A percentile compares a stretch with the other conserved stretches of the same genome.
phyloP scores from a whole-genome alignment of 2,329 filamentous ascomycete species.

The Monosporascus sp. region DNA sequence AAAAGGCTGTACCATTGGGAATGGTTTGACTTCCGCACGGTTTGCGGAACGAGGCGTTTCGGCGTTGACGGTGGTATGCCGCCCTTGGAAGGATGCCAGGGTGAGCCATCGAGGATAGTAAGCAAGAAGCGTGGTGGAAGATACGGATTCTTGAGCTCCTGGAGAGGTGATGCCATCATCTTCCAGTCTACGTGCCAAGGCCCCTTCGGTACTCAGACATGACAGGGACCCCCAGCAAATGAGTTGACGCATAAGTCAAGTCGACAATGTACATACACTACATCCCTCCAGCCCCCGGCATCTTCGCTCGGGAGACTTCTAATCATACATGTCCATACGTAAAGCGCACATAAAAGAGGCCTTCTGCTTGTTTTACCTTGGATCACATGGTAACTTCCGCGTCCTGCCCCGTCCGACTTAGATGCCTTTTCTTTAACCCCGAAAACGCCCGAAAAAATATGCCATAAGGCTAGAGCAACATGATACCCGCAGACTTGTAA shows the following conservation, averaged over 20 bases:
- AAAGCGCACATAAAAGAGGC: no score
- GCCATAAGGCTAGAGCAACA: neutral
- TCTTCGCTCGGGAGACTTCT: no score
- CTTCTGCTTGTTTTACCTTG: no score
- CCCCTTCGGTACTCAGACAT: no score
- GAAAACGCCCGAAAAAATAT: neutral
- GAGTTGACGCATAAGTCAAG: neutral
- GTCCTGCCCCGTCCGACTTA: no score
- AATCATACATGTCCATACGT: no score
- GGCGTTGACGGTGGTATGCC: neutral
- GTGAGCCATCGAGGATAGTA: neutral
- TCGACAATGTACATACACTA: neutral
- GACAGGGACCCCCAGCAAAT: neutral
- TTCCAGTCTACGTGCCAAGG: no score
- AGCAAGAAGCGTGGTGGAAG: no score
- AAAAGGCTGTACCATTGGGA: slow-evolving; percentile 13
- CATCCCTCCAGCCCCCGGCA: neutral
- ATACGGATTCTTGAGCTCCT: neutral
- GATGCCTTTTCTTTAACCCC: neutral
- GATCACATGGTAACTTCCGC: no score
- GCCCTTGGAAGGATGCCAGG: neutral
- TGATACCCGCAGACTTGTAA: neutral
- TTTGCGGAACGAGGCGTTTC: neutral
- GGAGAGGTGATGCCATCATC: no score
- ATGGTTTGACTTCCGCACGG: slow-evolving; percentile 1